Conservation (phyloP, 208 protist genomes). For the Leishmania mexicana region DNA sequence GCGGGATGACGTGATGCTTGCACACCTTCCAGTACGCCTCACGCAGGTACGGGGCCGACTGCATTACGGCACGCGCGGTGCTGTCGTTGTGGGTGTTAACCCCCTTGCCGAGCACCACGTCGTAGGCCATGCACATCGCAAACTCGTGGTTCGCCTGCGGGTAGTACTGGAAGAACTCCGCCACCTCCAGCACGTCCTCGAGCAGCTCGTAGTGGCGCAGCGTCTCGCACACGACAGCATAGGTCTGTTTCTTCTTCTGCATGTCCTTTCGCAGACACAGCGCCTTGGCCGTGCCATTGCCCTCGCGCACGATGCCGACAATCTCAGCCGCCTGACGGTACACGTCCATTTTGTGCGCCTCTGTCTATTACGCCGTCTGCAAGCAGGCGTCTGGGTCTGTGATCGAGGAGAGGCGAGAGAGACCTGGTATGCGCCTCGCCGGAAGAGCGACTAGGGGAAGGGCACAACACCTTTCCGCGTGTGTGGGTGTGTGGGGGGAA, state of each 20-base stretch:
- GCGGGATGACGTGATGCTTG: conserved; percentile 81
- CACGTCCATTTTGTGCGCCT: conserved; percentile 77
- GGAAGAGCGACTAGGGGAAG: not conserved
- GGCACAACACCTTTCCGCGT: not conserved
- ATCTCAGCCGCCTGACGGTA: conserved; percentile 89
- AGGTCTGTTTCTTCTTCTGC: conserved; percentile 94
- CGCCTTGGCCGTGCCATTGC: conserved; percentile 85
- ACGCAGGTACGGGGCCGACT: conserved; percentile 73
- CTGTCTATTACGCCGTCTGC: not conserved
- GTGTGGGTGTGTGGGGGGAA: too few relatives aligned
- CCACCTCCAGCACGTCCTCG: conserved; percentile 77
- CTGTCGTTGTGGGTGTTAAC: conserved; percentile 85
- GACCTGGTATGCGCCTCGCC: not conserved
- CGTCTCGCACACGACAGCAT: conserved; percentile 92
- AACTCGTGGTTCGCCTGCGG: conserved; percentile 68
- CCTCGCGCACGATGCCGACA: conserved; percentile 65
- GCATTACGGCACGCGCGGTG: conserved; percentile 72
- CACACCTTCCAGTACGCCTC: conserved; percentile 80
- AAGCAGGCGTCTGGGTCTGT: not conserved
- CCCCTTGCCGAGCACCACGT: conserved; percentile 86
- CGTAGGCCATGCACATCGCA: conserved; percentile 88
- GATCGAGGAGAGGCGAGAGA: not conserved
- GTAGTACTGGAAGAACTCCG: conserved; percentile 89
- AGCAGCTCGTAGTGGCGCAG: conserved; percentile 88
- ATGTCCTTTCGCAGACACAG: conserved; percentile 92